Evolutionary conservation across 2,329 filamentous ascomycete genomes (phyloP), one percentile per base, ranked within the genome.

Genomic region (Exophiala phaeomuriformis): DNA sequence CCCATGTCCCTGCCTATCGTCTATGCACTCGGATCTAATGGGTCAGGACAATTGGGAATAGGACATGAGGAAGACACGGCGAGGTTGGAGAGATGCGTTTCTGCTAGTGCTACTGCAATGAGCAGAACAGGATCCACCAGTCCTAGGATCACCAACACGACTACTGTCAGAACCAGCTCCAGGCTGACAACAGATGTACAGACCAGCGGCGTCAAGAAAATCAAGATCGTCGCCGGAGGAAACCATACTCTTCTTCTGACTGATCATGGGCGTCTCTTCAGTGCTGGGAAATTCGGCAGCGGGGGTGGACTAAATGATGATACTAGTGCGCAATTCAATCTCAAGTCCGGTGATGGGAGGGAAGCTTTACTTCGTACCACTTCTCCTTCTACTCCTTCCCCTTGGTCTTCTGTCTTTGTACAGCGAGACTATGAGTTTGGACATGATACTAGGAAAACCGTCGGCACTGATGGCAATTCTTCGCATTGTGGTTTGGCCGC

Each of bases 221-320:
- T 43, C 9, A 62, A 65, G 9, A 74, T 84, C 29, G 71, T 66
- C 42, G 77, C 88, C 5, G 91, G 91, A 3, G 90, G 90, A 1
- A 96, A 96, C 65, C 91, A 96, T 68, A 94, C 89, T 0, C 71
- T 96, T 3, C 67, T 95, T 6, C 73, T 90, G 7, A 80, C 78
- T n/a, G 65, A 73, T 3, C 66, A 74, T 29, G 84, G 84, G 0
- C 62, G 71, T 1, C 72, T 90, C 0, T 86, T 81, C 64, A 83
- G 80, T 64, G 78, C 82, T 43, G 90, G 90, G 65, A 59, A 5
- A 71, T 76, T 61, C 71, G 71, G 4, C 71, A 19, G 19, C 19
- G 19, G 77, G 56, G 74, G 75, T 53, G 72, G 68, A 9, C 3
- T 10, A 7, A 8, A 31, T n/a, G 29, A 45, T 10, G 30, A 31